Percentiles rank a stretch among this genome's conserved stretches.
Evolutionary conservation across 345 rosid species (phyloP).

Genomic region (Noccaea bulbosa): DNA sequence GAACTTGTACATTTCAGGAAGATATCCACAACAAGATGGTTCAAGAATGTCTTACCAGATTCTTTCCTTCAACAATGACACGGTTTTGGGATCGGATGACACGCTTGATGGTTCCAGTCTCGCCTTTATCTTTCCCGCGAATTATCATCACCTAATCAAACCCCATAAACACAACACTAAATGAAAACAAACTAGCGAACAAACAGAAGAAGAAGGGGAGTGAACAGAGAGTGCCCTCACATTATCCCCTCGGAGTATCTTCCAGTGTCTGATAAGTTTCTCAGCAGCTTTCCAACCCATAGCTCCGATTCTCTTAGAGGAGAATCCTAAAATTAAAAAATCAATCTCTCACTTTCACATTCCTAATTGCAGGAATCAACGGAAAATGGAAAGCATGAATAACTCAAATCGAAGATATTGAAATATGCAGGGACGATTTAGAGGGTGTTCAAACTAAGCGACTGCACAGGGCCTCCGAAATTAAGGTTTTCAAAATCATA

Average conservation of each 20-base stretch:
- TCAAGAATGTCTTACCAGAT: constrained; percentile 57
- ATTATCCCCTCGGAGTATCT: constrained; percentile 89
- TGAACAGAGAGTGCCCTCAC: constrained; percentile 47
- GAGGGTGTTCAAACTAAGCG: not conserved
- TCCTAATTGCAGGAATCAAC: not conserved
- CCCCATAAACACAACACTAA: not conserved
- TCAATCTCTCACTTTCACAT: not conserved
- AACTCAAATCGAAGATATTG: not conserved
- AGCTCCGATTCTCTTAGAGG: constrained; percentile 10
- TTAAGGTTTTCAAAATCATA: not conserved
- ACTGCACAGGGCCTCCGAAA: not conserved
- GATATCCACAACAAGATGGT: not conserved
- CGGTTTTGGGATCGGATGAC: constrained; percentile 88
- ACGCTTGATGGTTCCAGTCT: constrained; percentile 72
- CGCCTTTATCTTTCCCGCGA: constrained; percentile 90
- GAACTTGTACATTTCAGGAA: not conserved
- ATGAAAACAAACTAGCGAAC: constrained; percentile 13
- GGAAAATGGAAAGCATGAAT: not conserved
- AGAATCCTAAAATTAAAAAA: constrained; percentile 13
- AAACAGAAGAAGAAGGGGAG: constrained; percentile 9
- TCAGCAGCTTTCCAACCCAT: constrained; percentile 99
- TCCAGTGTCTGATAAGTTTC: constrained; percentile 97
- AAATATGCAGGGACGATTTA: not conserved
- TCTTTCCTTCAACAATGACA: constrained; percentile 85
- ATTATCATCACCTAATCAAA: constrained; percentile 70